A percentile compares a stretch with the other conserved stretches of the same genome.
phyloP scores from a whole-genome alignment of 768 basidiomycete genomes.

The Lactarius deliciosus region DNA sequence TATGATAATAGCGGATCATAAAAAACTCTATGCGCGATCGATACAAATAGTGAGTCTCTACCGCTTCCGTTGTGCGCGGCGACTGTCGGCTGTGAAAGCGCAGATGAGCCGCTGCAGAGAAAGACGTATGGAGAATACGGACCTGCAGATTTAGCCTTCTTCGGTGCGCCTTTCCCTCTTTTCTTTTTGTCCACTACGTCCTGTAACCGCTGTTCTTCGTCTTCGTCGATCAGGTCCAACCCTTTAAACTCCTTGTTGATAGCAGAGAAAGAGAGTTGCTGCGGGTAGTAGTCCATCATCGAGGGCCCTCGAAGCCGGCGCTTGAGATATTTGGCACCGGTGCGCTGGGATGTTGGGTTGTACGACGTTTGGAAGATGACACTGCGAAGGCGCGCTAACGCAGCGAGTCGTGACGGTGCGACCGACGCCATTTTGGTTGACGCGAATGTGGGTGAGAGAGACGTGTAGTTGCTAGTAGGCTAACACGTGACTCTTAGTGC shows the following conservation, averaged over 20 bases:
- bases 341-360: slow-evolving; percentile 79
- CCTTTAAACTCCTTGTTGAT: slow-evolving; percentile 40
- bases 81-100: slow-evolving; percentile 48
- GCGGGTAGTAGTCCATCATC: slow-evolving; percentile 82
- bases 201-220: slow-evolving; percentile 64
- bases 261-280: slow-evolving; percentile 52
- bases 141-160: slow-evolving; percentile 75
- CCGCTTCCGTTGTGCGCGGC: slow-evolving; percentile 48
- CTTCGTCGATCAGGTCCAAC: slow-evolving; percentile 54
- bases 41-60: slow-evolving; percentile 24
- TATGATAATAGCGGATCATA: slow-evolving; percentile 10
- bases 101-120: not conserved
- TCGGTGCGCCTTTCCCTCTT: slow-evolving; percentile 81
- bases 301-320: slow-evolving; percentile 79
- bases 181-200: slow-evolving; percentile 67
- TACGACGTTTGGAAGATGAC: slow-evolving; percentile 83
- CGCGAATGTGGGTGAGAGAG: not conserved
- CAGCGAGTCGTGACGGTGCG: slow-evolving; percentile 52
- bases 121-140: slow-evolving; percentile 32
- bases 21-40: not conserved
- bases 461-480: too few species aligned
- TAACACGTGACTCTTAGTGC: not conserved
- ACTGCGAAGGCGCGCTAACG: slow-evolving; percentile 64
- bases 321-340: slow-evolving; percentile 90
- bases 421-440: slow-evolving; percentile 39